These are phyloP conservation scores for Ceriops zippeliana DNA, from an alignment of 345 rosid genomes.

Conservation along the genomic window DNA sequence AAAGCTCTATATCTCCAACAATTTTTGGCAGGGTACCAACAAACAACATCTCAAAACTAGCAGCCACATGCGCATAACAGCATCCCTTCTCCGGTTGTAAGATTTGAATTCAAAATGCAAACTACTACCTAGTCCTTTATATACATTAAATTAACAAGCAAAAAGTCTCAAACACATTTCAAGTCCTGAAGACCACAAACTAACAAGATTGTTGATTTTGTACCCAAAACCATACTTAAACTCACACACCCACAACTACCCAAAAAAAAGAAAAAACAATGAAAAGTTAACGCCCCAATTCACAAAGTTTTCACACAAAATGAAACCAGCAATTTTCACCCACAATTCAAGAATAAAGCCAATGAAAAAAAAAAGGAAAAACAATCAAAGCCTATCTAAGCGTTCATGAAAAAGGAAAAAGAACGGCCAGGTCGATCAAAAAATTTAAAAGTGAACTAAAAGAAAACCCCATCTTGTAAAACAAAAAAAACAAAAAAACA, in stretches of 20 bases:
- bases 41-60: background rate
- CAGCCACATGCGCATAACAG: background rate
- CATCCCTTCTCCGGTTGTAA: background rate
- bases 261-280: slow-evolving; percentile 1
- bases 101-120: background rate
- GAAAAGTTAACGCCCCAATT: slow-evolving; percentile 13
- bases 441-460: background rate
- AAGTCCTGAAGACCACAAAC: no score
- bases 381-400: slow-evolving; percentile 4
- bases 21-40: background rate
- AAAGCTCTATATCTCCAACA: background rate
- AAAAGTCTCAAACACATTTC: no score
- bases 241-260: background rate
- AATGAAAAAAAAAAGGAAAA: background rate
- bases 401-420: background rate
- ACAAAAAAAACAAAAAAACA: background rate
- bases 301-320: slow-evolving; percentile 11
- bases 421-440: background rate
- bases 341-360: background rate
- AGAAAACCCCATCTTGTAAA: background rate
- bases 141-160: no score
- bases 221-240: no score
- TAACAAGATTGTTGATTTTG: no score
- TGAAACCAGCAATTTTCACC: slow-evolving; percentile 5
- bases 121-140: background rate